Evolutionary conservation across 352 stramenopile genomes (phyloP).

Genomic region (Phytophthora fragariaefolia): DNA sequence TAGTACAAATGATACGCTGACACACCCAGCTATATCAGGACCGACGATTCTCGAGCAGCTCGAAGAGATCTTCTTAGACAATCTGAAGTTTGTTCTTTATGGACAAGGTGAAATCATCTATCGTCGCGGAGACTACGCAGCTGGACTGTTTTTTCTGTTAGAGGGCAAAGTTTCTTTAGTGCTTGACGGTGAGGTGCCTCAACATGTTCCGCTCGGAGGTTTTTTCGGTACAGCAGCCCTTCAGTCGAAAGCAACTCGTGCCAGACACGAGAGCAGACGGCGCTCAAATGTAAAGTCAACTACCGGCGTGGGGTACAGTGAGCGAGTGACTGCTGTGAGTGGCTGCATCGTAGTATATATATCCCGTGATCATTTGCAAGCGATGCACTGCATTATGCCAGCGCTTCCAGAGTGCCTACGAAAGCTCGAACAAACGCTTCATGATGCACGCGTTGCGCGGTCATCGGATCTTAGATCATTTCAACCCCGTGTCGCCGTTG

Average conservation of each 20-base stretch:
- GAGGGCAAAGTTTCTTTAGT: conserved; percentile 49
- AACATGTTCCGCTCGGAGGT: conserved; percentile 46
- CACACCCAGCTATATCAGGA: no score
- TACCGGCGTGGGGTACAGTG: conserved; percentile 36
- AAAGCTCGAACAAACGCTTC: conserved; percentile 39
- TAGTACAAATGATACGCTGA: no score
- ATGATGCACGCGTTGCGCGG: conserved; percentile 35
- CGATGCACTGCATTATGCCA: conserved; percentile 44
- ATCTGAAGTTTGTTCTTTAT: conserved; percentile 65
- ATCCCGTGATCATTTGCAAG: conserved; percentile 49
- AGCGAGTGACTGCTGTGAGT: conserved; percentile 55
- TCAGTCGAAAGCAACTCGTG: conserved; percentile 1
- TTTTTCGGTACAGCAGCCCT: conserved; percentile 60
- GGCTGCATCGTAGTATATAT: conserved; percentile 64
- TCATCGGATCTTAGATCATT: conserved; percentile 41
- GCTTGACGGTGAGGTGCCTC: conserved; percentile 32
- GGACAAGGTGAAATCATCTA: conserved; percentile 72
- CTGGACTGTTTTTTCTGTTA: conserved; percentile 59
- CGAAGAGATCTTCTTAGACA: conserved; percentile 60
- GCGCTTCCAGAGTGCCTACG: conserved; percentile 37
- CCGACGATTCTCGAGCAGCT: conserved; percentile 35
- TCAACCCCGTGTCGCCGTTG: conserved; percentile 23
- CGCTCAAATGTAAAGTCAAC: conserved; percentile 8
- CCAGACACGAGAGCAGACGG: conserved; percentile 15
- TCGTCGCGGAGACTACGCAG: conserved; percentile 51